Evolutionary conservation across 805 yeast genomes (phyloP).

Genomic region (Wickerhamomyces rabaulensis): DNA sequence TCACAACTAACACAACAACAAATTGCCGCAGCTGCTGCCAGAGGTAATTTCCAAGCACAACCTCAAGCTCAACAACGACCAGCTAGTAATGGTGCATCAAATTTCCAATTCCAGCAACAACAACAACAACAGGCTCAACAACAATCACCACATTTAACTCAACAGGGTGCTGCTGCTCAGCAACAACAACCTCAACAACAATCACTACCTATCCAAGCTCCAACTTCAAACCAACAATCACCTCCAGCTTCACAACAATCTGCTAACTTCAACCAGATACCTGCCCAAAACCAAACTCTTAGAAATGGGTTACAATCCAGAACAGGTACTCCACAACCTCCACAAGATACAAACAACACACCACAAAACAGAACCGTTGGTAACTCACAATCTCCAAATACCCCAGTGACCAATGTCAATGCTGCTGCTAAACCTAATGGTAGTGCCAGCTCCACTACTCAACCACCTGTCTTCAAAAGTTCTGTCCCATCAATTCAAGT

Average conservation of each 20-base stretch:
- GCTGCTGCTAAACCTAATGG: slow-evolving; percentile 41
- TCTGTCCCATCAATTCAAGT: slow-evolving; percentile 64
- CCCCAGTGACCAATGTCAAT: slow-evolving; percentile 42
- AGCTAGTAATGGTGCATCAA: slow-evolving; percentile 11
- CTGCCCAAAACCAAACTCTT: slow-evolving; percentile 9
- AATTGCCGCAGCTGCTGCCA: slow-evolving; percentile 3
- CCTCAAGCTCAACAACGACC: slow-evolving; percentile 33
- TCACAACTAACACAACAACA: slow-evolving; percentile 4
- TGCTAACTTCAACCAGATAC: neutral
- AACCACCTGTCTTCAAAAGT: slow-evolving; percentile 31
- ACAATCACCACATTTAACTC: slow-evolving; percentile 12
- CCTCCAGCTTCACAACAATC: slow-evolving; percentile 11
- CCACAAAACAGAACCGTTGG: slow-evolving; percentile 10
- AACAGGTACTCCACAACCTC: slow-evolving; percentile 18
- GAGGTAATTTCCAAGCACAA: neutral
- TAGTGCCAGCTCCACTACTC: slow-evolving; percentile 20
- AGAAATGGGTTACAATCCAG: slow-evolving; percentile 6
- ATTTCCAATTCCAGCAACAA: slow-evolving; percentile 1
- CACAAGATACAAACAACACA: slow-evolving; percentile 8
- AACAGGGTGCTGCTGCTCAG: slow-evolving; percentile 1
- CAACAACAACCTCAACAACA: slow-evolving; percentile 5
- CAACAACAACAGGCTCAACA: slow-evolving; percentile 12
- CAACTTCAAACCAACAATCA: slow-evolving; percentile 10
- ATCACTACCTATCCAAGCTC: slow-evolving; percentile 9
- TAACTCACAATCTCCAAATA: slow-evolving; percentile 24